Base-by-base conservation (phyloP, 2,329 filamentous ascomycete genomes). In the Fusarium keratoplasticum region DNA sequence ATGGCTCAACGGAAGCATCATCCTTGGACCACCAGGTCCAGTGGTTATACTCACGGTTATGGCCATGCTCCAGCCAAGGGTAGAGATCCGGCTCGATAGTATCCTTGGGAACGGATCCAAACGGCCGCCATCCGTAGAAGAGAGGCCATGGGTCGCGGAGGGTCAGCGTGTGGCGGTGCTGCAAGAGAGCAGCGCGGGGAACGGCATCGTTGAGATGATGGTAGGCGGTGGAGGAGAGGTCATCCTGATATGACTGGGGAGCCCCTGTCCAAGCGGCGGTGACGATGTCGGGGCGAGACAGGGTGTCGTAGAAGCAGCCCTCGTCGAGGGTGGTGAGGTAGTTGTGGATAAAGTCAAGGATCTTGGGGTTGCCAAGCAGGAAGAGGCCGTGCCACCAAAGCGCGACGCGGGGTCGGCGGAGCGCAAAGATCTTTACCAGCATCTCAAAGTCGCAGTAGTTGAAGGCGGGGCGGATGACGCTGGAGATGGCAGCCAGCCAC, bases 331-430 rank as follows among this genome's bases (percentile, higher is more conserved):
- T 77, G 14, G 72, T 72, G 22, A 80, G 74, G 58, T 79, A 80
- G 59, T 55, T 73, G 22, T 44, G 61, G 18, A 79, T 79, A 36
- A 71, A 68, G 9, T 79, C 73, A 3, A 80, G 22, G 11, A 77
- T 60, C 6, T 64, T 70, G 11, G 70, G 7, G 47, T 74, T 70
- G 0, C 76, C 77, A 5, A 80, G 74, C 36, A 77, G 72, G 59
- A 79, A 79, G 5, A 80, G 71, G 14, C 77, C 78, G 31, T 79
- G 70, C 78, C 78, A 80, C 78, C 77, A 80, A 29, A 80, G 69
- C 2, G 73, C 77, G 40, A 78, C 75, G 10, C 78, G 73, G 33
- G 78, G 78, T 33, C 78, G 77, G n/a, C 77, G 76, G 31, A 73
- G 61, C 14, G 70, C 63, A 52, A 80, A 80, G 6, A 78, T 57